Conservation (phyloP, 2,329 filamentous ascomycete species). For the Alternaria triticina region DNA sequence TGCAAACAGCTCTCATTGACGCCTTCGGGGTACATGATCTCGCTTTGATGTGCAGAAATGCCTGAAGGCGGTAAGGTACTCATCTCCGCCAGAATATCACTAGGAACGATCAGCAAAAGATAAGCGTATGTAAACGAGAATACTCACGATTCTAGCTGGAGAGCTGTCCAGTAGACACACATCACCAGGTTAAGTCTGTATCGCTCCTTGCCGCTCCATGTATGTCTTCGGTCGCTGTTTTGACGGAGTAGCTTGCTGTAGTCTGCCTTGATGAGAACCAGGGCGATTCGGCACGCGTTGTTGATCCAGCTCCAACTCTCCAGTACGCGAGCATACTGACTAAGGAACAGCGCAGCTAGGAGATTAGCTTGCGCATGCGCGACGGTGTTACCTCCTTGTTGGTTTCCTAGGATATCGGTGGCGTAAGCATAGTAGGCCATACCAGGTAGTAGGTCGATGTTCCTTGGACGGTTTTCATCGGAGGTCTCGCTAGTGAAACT, state of each 20-base stretch:
- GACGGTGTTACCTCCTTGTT: conserved; percentile 78
- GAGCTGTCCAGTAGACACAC: conserved; percentile 88
- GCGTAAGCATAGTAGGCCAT: conserved; percentile 89
- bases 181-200: conserved; percentile 52
- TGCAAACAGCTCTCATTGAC: conserved; percentile 53
- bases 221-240: conserved; percentile 21
- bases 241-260: conserved; percentile 37
- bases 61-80: conserved; percentile 65
- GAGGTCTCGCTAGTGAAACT: conserved; percentile 41
- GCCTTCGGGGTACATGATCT: conserved; percentile 71
- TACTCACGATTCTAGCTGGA: conserved; percentile 83
- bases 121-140: background rate
- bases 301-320: conserved; percentile 80
- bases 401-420: conserved; percentile 82
- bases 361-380: conserved; percentile 85
- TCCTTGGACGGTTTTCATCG: conserved; percentile 55
- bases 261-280: conserved; percentile 75
- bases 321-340: conserved; percentile 83
- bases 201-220: conserved; percentile 30
- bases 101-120: conserved; percentile 43
- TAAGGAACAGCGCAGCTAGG: conserved; percentile 85
- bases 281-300: conserved; percentile 65
- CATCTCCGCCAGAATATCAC: conserved; percentile 91
- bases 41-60: conserved; percentile 63
- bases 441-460: conserved; percentile 86